phyloP scores from a whole-genome alignment of 73 alveolate genomes.

The Breviolum minutum region DNA sequence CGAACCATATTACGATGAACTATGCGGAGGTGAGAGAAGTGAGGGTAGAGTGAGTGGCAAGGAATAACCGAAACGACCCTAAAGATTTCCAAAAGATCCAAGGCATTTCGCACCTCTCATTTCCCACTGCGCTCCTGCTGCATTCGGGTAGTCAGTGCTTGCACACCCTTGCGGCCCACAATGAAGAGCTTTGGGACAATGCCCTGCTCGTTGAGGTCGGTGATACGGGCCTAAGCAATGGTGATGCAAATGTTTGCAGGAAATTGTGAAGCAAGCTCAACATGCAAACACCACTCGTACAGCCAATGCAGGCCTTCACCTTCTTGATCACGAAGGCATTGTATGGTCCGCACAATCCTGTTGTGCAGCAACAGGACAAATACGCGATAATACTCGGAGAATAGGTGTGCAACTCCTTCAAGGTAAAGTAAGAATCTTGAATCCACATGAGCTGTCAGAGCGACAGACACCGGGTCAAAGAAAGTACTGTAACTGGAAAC shows the following conservation, averaged over 20 bases:
- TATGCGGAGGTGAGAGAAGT: too few relatives aligned
- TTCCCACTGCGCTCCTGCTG: not conserved
- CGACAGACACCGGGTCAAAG: too few relatives aligned
- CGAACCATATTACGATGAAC: not conserved
- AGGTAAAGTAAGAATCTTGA: too few relatives aligned
- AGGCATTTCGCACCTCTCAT: not conserved
- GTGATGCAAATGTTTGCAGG: too few relatives aligned
- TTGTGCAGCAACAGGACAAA: not conserved
- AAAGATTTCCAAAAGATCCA: not conserved
- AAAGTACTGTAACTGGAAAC: too few relatives aligned
- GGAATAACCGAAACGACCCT: too few relatives aligned
- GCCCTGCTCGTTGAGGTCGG: conserved; percentile 66
- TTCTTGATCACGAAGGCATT: conserved; percentile 40
- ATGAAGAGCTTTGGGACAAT: conserved; percentile 32
- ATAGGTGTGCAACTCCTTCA: not conserved
- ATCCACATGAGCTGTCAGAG: too few relatives aligned
- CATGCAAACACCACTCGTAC: not conserved
- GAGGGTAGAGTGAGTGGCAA: too few relatives aligned
- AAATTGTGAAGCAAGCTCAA: not conserved
- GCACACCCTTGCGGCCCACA: conserved; percentile 56
- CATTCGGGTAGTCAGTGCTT: conserved; percentile 5
- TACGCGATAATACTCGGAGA: not conserved
- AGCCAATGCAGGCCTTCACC: not conserved
- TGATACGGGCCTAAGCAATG: not conserved
- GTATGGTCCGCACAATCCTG: conserved; percentile 76